phyloP scores from a whole-genome alignment of 345 rosid species.

The Salix dunnii region DNA sequence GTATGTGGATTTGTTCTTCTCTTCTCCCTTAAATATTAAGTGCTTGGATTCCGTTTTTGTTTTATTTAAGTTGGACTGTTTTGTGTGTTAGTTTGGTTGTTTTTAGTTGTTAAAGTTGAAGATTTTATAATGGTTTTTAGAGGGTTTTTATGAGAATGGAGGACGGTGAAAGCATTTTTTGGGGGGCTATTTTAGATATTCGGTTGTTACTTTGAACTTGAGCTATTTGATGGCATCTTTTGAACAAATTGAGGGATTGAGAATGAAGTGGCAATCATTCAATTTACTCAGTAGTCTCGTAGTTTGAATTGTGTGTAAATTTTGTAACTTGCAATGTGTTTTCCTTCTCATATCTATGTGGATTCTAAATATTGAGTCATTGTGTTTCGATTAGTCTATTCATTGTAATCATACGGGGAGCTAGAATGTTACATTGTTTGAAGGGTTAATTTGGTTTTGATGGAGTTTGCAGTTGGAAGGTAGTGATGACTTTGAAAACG shows the following conservation, averaged over 20 bases:
- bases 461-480: slow-evolving; percentile 55
- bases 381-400: neutral
- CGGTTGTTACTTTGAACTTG: neutral
- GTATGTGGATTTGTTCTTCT: neutral
- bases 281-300: neutral
- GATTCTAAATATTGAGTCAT: neutral
- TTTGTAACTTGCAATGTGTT: neutral
- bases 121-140: neutral
- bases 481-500: slow-evolving; percentile 48
- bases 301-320: neutral
- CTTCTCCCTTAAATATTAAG: neutral
- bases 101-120: neutral
- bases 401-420: neutral
- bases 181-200: neutral
- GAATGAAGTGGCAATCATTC: neutral
- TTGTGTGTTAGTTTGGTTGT: neutral
- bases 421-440: neutral
- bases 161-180: neutral
- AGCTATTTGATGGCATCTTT: neutral
- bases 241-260: neutral
- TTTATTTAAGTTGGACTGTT: neutral
- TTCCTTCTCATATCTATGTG: neutral
- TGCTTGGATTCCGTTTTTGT: neutral
- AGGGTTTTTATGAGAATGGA: neutral
- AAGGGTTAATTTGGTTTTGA: slow-evolving; percentile 3